A percentile compares a stretch with the other conserved stretches of the same genome.
phyloP scores from a whole-genome alignment of 176 grass and related monocot genomes.

The Panicum miliaceum region DNA sequence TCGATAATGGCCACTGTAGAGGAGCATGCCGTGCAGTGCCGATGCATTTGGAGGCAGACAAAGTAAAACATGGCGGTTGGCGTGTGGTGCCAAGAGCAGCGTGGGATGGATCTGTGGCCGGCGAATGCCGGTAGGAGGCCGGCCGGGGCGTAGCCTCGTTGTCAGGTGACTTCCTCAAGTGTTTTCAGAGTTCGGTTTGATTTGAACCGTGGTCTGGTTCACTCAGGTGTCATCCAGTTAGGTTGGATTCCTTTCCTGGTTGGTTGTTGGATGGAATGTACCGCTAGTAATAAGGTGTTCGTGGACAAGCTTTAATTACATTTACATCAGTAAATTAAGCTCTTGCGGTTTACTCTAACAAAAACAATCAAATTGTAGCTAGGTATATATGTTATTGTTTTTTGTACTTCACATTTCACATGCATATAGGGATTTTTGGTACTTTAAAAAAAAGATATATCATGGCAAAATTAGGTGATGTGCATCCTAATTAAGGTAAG shows the following conservation, averaged over 20 bases:
- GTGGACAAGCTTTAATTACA: not conserved
- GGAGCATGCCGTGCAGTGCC: not conserved
- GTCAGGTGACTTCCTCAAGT: slow-evolving; percentile 1
- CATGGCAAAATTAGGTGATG: not conserved
- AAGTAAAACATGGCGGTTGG: slow-evolving; percentile 19
- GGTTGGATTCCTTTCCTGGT: not conserved
- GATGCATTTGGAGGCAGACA: slow-evolving; percentile 26
- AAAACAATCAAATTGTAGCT: not conserved
- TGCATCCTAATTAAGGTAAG: not conserved
- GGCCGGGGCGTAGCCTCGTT: not conserved
- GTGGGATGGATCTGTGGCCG: not conserved
- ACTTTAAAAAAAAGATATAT: too few relatives aligned
- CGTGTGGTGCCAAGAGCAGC: not conserved
- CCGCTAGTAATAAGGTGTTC: not conserved
- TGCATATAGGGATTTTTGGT: not conserved
- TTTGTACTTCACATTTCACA: not conserved
- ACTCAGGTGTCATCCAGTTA: not conserved
- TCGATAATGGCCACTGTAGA: not conserved
- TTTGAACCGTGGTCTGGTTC: not conserved
- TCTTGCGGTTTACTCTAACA: not conserved
- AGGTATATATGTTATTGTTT: not conserved
- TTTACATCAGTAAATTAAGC: not conserved
- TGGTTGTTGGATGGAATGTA: not conserved
- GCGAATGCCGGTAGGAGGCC: not conserved
- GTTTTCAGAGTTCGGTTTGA: slow-evolving; percentile 15